These are phyloP conservation scores for Astrocystis sublimbata DNA, from an alignment of 495 filamentous ascomycete species.

Conservation along the genomic window DNA sequence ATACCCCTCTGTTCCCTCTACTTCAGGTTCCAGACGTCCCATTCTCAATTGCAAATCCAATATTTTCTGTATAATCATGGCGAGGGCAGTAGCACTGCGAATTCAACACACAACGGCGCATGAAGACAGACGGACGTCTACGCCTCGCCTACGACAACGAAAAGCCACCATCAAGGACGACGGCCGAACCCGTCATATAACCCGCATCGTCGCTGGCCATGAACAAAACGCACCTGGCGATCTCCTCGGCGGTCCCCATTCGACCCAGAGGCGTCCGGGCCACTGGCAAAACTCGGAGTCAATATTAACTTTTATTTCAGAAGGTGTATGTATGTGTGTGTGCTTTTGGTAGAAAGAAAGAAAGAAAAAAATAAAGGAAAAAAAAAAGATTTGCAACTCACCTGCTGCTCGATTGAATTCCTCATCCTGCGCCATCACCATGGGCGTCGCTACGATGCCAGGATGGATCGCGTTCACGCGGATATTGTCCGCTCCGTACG, in stretches of 20 bases:
- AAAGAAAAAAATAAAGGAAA: too few species aligned
- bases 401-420: neutral
- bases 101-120: neutral
- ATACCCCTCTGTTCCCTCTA: too few species aligned
- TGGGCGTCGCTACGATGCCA: neutral
- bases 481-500: neutral
- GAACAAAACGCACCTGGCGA: slow-evolving; percentile 23
- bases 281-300: too few species aligned
- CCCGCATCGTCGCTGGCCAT: slow-evolving; percentile 26
- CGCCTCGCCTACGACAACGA: neutral
- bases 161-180: slow-evolving; percentile 25
- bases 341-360: too few species aligned
- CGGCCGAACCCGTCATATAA: slow-evolving; percentile 18
- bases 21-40: too few species aligned
- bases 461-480: neutral
- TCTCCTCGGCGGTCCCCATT: slow-evolving; percentile 22
- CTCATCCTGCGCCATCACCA: neutral
- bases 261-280: slow-evolving; percentile 19
- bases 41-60: too few species aligned
- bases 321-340: too few species aligned
- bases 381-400: too few species aligned
- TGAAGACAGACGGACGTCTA: neutral
- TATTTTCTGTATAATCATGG: too few species aligned
- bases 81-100: neutral
- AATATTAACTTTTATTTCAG: too few species aligned